Conservation (phyloP, 768 basidiomycete genomes). For the Boletus rubroflammeus region DNA sequence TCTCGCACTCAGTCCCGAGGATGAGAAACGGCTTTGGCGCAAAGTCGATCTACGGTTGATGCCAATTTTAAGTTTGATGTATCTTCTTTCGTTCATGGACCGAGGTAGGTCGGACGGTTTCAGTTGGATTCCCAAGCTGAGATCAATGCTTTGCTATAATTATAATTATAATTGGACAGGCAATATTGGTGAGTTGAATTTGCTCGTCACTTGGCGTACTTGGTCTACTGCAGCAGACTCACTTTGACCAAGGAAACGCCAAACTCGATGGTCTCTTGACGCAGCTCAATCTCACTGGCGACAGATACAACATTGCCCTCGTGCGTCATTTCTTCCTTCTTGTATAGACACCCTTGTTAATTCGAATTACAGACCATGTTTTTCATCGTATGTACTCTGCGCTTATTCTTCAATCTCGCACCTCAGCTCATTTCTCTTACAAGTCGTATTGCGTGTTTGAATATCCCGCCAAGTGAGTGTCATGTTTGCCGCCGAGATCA, state of each 20-base stretch:
- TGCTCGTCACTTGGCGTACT: background rate
- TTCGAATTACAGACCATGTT: slow-evolving; percentile 59
- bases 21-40: slow-evolving; percentile 53
- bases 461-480: slow-evolving; percentile 59
- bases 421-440: background rate
- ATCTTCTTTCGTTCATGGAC: slow-evolving; percentile 62
- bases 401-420: background rate
- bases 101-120: slow-evolving; percentile 39
- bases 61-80: slow-evolving; percentile 58
- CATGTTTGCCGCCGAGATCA: too few relatives aligned
- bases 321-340: slow-evolving; percentile 31
- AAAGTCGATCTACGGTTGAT: slow-evolving; percentile 58
- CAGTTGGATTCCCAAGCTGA: background rate
- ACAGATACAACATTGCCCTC: slow-evolving; percentile 64
- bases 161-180: slow-evolving; percentile 30
- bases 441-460: slow-evolving; percentile 44
- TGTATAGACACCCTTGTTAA: background rate
- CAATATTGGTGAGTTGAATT: slow-evolving; percentile 46
- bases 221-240: background rate
- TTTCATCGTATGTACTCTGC: slow-evolving; percentile 50
- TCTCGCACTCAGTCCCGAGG: slow-evolving; percentile 22
- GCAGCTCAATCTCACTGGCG: slow-evolving; percentile 54
- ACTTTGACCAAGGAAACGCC: slow-evolving; percentile 47
- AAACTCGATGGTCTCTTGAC: slow-evolving; percentile 58
- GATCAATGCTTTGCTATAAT: background rate